Evolutionary conservation across 495 filamentous ascomycete genomes (phyloP).

Genomic region (Lindgomyces ingoldianus): DNA sequence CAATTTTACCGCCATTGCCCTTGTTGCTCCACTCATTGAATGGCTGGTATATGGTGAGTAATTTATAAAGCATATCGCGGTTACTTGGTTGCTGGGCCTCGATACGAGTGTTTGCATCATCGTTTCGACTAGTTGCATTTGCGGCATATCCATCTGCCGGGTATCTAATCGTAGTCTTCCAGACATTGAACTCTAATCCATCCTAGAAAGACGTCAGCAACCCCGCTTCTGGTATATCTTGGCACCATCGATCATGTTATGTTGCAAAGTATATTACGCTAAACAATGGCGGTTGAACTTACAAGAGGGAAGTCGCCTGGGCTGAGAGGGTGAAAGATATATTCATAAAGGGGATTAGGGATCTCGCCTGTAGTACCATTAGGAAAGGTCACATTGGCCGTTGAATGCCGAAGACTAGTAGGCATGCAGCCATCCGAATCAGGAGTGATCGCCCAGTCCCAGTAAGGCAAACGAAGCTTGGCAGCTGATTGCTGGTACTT

Average conservation of each 20-base stretch:
- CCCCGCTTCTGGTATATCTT: no score
- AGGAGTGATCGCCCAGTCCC: constrained; percentile 32
- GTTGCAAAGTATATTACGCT: no score
- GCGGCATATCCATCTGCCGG: constrained; percentile 3
- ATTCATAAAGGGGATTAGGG: constrained; percentile 28
- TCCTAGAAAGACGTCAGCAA: not conserved
- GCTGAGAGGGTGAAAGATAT: constrained; percentile 21
- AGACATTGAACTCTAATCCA: constrained; percentile 23
- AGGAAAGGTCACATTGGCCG: constrained; percentile 9
- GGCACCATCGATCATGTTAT: no score
- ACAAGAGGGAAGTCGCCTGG: constrained; percentile 15
- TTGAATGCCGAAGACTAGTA: constrained; percentile 9
- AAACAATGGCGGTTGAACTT: no score
- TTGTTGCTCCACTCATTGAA: constrained; percentile 33
- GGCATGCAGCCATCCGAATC: constrained; percentile 10
- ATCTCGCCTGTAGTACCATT: constrained; percentile 19
- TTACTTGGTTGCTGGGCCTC: constrained; percentile 17
- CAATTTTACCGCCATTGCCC: constrained; percentile 24
- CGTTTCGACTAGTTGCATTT: constrained; percentile 20
- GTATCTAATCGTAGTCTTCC: constrained; percentile 23
- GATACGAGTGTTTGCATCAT: constrained; percentile 11
- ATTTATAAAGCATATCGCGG: constrained; percentile 27
- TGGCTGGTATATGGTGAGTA: constrained; percentile 21
- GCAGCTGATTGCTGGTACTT: not conserved
- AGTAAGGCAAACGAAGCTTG: constrained; percentile 29